Conservation (phyloP, 768 basidiomycete species). For the Pisolithus microcarpus region DNA sequence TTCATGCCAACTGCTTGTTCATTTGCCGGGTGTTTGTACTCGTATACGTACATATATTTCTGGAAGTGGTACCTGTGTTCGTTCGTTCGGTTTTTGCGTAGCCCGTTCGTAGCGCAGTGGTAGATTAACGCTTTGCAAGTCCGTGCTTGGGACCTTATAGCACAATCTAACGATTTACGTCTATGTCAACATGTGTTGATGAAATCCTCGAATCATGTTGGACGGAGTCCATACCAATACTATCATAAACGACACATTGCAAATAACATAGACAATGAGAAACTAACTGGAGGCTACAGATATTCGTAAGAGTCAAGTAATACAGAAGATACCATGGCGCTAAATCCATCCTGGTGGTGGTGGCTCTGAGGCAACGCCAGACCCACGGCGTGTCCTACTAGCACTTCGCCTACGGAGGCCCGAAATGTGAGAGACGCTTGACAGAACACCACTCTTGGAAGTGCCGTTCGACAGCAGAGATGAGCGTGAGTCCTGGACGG, state of each 20-base stretch:
- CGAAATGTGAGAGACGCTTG: conserved; percentile 4
- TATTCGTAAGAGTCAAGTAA: not conserved
- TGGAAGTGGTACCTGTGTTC: conserved; percentile 12
- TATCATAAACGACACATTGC: not conserved
- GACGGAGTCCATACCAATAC: not conserved
- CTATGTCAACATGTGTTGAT: not conserved
- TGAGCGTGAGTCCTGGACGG: conserved; percentile 8
- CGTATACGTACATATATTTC: conserved; percentile 17
- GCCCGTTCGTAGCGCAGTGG: conserved; percentile 10
- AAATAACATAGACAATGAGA: no score
- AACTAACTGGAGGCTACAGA: no score
- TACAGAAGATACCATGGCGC: not conserved
- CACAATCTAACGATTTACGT: not conserved
- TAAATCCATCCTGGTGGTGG: conserved; percentile 46
- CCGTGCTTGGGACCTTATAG: not conserved
- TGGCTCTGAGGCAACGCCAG: conserved; percentile 4
- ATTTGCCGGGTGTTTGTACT: conserved; percentile 21
- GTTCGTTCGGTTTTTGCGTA: conserved; percentile 13
- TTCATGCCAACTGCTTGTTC: conserved; percentile 24
- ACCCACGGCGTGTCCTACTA: conserved; percentile 5
- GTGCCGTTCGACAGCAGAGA: conserved; percentile 1
- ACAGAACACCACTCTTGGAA: conserved; percentile 1
- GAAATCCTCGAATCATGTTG: not conserved
- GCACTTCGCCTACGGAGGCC: conserved; percentile 14
- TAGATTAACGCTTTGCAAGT: conserved; percentile 10